Conservation (phyloP, 1,284 basidiomycete genomes). For the Omphalotus olearius region DNA sequence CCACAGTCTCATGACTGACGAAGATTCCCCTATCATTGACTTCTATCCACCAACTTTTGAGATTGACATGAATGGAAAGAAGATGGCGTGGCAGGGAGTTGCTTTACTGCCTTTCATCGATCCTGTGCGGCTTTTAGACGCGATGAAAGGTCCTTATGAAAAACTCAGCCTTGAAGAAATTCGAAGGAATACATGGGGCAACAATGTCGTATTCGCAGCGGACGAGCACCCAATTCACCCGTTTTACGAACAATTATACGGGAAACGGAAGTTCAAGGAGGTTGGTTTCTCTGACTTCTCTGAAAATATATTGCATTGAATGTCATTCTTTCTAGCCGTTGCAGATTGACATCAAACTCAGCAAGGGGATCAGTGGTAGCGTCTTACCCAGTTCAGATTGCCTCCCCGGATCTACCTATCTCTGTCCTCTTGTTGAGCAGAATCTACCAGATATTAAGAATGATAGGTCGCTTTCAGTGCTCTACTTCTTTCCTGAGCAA, state of each 20-base stretch:
- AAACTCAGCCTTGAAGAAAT: constrained; percentile 81
- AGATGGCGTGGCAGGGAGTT: constrained; percentile 99
- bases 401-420: constrained; percentile 89
- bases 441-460: constrained; percentile 77
- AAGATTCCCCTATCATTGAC: constrained; percentile 91
- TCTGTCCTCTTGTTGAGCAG: constrained; percentile 62
- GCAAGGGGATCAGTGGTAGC: constrained; percentile 78
- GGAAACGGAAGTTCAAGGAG: constrained; percentile 78
- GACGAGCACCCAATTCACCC: constrained; percentile 86
- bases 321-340: constrained; percentile 43
- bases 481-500: constrained; percentile 90
- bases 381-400: constrained; percentile 84
- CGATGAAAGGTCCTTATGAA: constrained; percentile 75
- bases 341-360: constrained; percentile 65
- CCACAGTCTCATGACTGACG: constrained; percentile 85
- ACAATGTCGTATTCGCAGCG: constrained; percentile 82
- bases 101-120: constrained; percentile 97
- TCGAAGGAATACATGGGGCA: constrained; percentile 82
- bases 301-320: not conserved
- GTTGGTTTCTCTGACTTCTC: constrained; percentile 41
- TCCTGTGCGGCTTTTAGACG: constrained; percentile 75
- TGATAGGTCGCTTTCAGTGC: constrained; percentile 83
- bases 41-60: constrained; percentile 94
- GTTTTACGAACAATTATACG: constrained; percentile 84
- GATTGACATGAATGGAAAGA: constrained; percentile 99